These are phyloP conservation scores for Naegleria lovaniensis DNA, from an alignment of 208 protist genomes.

Conservation along the genomic window DNA sequence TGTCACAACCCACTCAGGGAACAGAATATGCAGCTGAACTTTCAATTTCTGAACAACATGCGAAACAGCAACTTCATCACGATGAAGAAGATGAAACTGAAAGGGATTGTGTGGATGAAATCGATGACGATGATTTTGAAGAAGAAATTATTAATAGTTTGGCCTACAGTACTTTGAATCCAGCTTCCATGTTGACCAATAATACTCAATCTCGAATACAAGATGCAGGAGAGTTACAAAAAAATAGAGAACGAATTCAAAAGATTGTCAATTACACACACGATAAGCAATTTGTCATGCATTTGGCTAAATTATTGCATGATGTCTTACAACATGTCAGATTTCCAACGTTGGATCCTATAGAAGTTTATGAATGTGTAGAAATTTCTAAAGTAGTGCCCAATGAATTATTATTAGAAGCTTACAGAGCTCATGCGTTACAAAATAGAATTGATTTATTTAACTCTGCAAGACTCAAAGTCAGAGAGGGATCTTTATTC, in stretches of 20 bases:
- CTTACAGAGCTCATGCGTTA: background rate
- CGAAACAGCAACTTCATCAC: background rate
- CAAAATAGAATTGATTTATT: background rate
- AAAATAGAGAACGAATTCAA: background rate
- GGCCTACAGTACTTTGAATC: background rate
- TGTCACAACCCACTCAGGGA: no score
- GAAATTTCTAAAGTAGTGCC: background rate
- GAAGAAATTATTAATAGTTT: background rate
- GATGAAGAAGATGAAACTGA: background rate
- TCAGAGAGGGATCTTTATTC: conserved; percentile 6
- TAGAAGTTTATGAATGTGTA: conserved; percentile 10
- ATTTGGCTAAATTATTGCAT: background rate
- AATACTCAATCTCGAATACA: background rate
- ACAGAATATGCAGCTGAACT: no score
- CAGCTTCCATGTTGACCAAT: background rate
- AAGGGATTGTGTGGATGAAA: background rate
- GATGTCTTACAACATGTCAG: background rate
- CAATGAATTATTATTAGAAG: background rate
- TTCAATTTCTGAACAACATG: background rate
- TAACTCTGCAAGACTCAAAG: background rate
- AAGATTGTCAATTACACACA: background rate
- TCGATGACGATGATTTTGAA: background rate
- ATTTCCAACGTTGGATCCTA: conserved; percentile 11
- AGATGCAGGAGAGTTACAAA: background rate
- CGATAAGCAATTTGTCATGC: background rate